These are phyloP conservation scores for Sextonia rubra DNA, from an alignment of 164 flowering plant genomes.

Conservation along the genomic window DNA sequence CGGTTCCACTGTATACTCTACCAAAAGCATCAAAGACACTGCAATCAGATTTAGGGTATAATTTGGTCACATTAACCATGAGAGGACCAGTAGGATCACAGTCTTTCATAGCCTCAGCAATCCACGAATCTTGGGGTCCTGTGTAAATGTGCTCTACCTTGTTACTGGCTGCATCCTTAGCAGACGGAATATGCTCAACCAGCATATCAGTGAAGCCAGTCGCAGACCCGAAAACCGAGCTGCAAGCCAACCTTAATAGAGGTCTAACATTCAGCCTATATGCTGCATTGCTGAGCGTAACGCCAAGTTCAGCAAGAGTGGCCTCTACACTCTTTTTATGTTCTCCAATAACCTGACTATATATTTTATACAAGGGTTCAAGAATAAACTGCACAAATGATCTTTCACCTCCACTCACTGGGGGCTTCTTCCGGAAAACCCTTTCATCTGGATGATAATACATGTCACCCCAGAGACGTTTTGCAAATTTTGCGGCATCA, in stretches of 20 bases:
- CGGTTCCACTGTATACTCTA: slow-evolving; percentile 87
- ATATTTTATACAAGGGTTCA: slow-evolving; percentile 93
- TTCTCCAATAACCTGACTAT: slow-evolving; percentile 97
- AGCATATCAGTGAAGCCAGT: slow-evolving; percentile 99
- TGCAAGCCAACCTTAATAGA: slow-evolving; percentile 89
- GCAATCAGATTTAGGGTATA: slow-evolving; percentile 96
- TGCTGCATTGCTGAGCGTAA: slow-evolving; percentile 86
- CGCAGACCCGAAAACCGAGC: slow-evolving; percentile 92
- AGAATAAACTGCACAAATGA: slow-evolving; percentile 95
- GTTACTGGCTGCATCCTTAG: slow-evolving; percentile 69
- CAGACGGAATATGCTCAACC: slow-evolving; percentile 91
- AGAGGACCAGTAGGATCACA: slow-evolving; percentile 92
- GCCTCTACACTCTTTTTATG: slow-evolving; percentile 96
- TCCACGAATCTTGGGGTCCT: slow-evolving; percentile 64
- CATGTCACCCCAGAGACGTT: slow-evolving; percentile 94
- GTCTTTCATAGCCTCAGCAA: slow-evolving; percentile 66
- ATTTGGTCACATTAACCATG: slow-evolving; percentile 92
- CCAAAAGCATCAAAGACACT: slow-evolving; percentile 99
- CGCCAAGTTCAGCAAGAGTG: slow-evolving; percentile 93
- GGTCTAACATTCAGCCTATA: slow-evolving; percentile 90
- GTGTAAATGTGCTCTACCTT: slow-evolving; percentile 89
- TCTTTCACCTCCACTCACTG: slow-evolving; percentile 77
- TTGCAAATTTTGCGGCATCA: slow-evolving; percentile 86
- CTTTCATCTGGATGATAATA: slow-evolving; percentile 76
- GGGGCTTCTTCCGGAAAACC: slow-evolving; percentile 67